phyloP scores from a whole-genome alignment of 345 rosid species.

The Lepidium aucheri region DNA sequence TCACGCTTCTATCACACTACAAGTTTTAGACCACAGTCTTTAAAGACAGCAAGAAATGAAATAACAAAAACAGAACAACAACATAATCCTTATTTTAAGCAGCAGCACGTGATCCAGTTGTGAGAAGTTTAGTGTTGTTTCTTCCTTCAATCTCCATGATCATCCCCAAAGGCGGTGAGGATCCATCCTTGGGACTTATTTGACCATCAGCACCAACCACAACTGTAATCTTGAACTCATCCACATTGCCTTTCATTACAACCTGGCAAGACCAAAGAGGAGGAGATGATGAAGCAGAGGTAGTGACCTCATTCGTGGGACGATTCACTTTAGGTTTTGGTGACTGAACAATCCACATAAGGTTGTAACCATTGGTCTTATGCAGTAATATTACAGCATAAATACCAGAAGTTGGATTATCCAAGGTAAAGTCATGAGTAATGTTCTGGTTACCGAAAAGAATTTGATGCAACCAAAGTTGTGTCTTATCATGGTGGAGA shows the following conservation, averaged over 20 bases:
- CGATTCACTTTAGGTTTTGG: conserved; percentile 12
- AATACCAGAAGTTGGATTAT: conserved; percentile 20
- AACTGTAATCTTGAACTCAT: conserved; percentile 24
- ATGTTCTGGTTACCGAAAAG: conserved; percentile 14
- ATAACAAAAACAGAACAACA: conserved; percentile 12
- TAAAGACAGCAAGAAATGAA: not conserved
- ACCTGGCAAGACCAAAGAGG: conserved; percentile 18
- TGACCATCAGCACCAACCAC: conserved; percentile 18
- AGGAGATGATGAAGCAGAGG: conserved; percentile 16
- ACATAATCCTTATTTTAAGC: not conserved
- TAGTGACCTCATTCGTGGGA: not conserved
- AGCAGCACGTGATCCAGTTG: conserved; percentile 11
- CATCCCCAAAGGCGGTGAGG: not conserved
- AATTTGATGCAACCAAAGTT: conserved; percentile 18
- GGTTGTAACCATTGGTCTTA: conserved; percentile 17
- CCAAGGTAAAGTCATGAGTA: conserved; percentile 26
- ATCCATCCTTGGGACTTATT: conserved; percentile 6
- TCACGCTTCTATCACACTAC: not conserved
- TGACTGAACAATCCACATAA: conserved; percentile 22
- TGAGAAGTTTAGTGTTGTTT: conserved; percentile 13
- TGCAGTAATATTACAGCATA: conserved; percentile 4
- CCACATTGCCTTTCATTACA: conserved; percentile 10
- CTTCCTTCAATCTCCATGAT: conserved; percentile 22
- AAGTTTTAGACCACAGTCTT: conserved; percentile 2
- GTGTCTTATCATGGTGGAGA: conserved; percentile 12